Evolutionary conservation across 768 basidiomycete species (phyloP).

Genomic region (Amylocystis lapponica): DNA sequence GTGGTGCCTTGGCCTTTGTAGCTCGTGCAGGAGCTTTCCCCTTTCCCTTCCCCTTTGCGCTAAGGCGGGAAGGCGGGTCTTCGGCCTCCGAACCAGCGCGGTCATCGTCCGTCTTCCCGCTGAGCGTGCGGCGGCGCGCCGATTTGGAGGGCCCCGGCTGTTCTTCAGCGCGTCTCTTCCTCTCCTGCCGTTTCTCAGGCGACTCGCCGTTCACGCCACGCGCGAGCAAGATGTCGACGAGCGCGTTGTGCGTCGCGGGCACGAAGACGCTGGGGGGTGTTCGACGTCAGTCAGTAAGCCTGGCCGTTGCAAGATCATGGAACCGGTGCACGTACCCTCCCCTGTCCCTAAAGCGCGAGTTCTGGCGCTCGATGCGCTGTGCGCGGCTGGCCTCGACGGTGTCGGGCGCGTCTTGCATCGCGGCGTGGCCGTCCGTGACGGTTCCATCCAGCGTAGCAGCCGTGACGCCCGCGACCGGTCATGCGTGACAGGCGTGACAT

Average conservation of each 20-base stretch:
- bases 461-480: not conserved
- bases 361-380: slow-evolving; percentile 54
- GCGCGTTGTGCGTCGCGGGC: slow-evolving; percentile 42
- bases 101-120: too few species aligned
- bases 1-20: too few species aligned
- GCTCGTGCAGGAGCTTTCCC: too few species aligned
- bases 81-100: too few species aligned
- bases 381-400: slow-evolving; percentile 56
- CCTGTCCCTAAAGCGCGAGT: slow-evolving; percentile 60
- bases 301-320: not conserved
- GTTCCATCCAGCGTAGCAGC: not conserved
- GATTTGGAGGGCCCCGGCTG: too few species aligned
- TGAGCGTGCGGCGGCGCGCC: too few species aligned
- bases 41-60: too few species aligned
- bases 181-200: slow-evolving; percentile 31
- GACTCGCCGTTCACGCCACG: slow-evolving; percentile 43
- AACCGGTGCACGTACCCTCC: slow-evolving; percentile 24
- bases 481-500: not conserved
- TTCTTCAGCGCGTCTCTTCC: too few species aligned
- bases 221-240: slow-evolving; percentile 48
- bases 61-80: too few species aligned
- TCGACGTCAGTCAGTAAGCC: not conserved
- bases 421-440: not conserved
- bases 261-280: slow-evolving; percentile 41
- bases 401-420: slow-evolving; percentile 8